These are phyloP conservation scores for Westerdykella sp. DNA, from an alignment of 2,329 filamentous ascomycete genomes.

Conservation along the genomic window DNA sequence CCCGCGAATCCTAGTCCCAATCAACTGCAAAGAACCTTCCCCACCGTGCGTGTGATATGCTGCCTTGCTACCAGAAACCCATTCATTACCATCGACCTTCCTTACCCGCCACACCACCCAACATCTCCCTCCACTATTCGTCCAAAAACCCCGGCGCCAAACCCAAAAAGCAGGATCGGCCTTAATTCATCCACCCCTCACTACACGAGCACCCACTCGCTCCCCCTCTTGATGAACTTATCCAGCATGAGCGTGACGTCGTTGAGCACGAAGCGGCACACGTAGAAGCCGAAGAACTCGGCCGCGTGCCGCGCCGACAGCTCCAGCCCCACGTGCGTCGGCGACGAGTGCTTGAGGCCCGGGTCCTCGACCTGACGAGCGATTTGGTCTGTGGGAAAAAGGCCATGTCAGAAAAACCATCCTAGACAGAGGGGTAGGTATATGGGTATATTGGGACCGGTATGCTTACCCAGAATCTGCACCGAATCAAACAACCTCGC, in stretches of 20 bases:
- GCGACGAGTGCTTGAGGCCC: conserved; percentile 81
- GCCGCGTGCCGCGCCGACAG: conserved; percentile 87
- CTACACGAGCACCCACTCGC: conserved; percentile 76
- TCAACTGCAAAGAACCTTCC: too few relatives aligned
- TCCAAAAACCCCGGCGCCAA: too few relatives aligned
- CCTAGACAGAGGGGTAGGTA: too few relatives aligned
- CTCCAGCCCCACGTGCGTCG: conserved; percentile 91
- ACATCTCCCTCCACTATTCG: too few relatives aligned
- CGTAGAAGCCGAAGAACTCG: conserved; percentile 96
- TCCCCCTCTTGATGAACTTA: conserved; percentile 94
- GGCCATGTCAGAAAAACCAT: background rate
- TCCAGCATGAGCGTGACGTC: conserved; percentile 83
- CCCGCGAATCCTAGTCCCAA: too few relatives aligned
- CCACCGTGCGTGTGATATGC: too few relatives aligned
- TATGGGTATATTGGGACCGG: too few relatives aligned
- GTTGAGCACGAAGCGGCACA: conserved; percentile 87
- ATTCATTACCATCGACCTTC: too few relatives aligned
- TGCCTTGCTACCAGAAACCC: too few relatives aligned
- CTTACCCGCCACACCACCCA: too few relatives aligned
- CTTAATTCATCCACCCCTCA: background rate
- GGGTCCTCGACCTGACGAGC: conserved; percentile 94
- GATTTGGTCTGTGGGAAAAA: conserved; percentile 95
- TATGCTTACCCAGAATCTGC: conserved; percentile 80
- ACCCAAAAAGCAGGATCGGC: too few relatives aligned
- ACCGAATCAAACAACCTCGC: conserved; percentile 88